phyloP scores from a whole-genome alignment of 225 moss, liverwort and hornwort genomes.

The Ulota crispa region DNA sequence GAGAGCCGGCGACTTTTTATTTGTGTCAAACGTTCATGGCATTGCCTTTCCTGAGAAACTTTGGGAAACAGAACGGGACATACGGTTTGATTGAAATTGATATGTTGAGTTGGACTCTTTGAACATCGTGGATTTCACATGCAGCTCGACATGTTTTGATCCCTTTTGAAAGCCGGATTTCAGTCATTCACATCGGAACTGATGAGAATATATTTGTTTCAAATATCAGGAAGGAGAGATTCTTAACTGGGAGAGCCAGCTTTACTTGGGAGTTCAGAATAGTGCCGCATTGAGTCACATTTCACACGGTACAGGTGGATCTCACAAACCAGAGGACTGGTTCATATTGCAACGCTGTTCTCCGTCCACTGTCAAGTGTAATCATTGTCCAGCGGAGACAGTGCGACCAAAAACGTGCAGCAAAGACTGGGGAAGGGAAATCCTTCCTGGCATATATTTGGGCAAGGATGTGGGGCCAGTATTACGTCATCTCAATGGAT shows the following conservation, averaged over 20 bases:
- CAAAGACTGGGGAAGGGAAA: constrained; percentile 66
- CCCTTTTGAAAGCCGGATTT: not conserved
- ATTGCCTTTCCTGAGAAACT: not conserved
- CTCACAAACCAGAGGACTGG: constrained; percentile 63
- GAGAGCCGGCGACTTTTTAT: not conserved
- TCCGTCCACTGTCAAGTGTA: constrained; percentile 33
- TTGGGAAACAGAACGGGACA: constrained; percentile 1
- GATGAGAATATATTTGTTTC: constrained; percentile 8
- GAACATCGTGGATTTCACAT: not conserved
- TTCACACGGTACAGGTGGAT: constrained; percentile 68
- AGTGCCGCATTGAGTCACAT: constrained; percentile 51
- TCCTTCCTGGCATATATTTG: constrained; percentile 66
- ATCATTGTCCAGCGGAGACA: constrained; percentile 34
- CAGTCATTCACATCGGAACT: not conserved
- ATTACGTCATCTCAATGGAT: constrained; percentile 45
- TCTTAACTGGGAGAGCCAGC: constrained; percentile 63
- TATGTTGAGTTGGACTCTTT: constrained; percentile 6
- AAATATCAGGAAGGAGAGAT: constrained; percentile 53
- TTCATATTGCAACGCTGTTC: constrained; percentile 63
- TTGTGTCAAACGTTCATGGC: not conserved
- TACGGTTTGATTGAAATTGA: not conserved
- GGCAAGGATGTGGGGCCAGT: constrained; percentile 67
- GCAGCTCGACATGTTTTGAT: not conserved
- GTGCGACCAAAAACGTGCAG: constrained; percentile 50
- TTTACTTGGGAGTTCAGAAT: constrained; percentile 54